Evolutionary conservation across 495 filamentous ascomycete genomes (phyloP), one percentile per base, ranked within the genome.

Genomic region (Sordaria brevicollis): DNA sequence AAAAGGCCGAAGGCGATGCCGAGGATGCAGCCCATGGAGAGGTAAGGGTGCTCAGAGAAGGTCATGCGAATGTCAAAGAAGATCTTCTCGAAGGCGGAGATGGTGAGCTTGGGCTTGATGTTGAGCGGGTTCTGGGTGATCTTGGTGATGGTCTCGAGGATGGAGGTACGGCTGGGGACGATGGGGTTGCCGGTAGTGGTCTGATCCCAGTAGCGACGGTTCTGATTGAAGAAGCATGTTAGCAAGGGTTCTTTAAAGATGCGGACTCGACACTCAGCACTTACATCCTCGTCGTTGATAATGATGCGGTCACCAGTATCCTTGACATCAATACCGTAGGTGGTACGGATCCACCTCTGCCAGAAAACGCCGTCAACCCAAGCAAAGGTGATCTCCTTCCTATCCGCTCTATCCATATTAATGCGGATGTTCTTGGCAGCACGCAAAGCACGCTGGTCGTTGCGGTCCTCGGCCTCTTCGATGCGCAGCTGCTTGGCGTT

Each of bases 331-430:
- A 98, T 90, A 43, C 96, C 95, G 77, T 96, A 99, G 0, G 93
- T 97, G 19, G 89, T 95, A 62, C 93, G 85, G 68, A 99, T 88
- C 95, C 95, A 99, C 39, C 94, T 86, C 78, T 97, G 93, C 95
- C 95, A 99, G 79, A 98, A 97, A 29, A 93, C 88, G 65, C 93
- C 93, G 79, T 99, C 95, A 8, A 98, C 92, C 96, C 96, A 98
- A n/a, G 96, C 95, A 81, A 99, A 99, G 4, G 89, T 86, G 31
- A 97, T 93, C 74, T 95, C 90, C 79, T 95, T 97, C 74, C 90
- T 90, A 76, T 93, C 89, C 68, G 92, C 86, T 75, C 91, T 88
- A 71, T 93, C 89, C 85, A 97, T 94, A 69, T 91, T 91, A 76
- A 98, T 93, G 7, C 89, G 86, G 79, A 96, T 97, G 71, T 88